These are phyloP conservation scores for Paraphoma sp. DNA, from an alignment of 2,329 filamentous ascomycete genomes.

Conservation along the genomic window DNA sequence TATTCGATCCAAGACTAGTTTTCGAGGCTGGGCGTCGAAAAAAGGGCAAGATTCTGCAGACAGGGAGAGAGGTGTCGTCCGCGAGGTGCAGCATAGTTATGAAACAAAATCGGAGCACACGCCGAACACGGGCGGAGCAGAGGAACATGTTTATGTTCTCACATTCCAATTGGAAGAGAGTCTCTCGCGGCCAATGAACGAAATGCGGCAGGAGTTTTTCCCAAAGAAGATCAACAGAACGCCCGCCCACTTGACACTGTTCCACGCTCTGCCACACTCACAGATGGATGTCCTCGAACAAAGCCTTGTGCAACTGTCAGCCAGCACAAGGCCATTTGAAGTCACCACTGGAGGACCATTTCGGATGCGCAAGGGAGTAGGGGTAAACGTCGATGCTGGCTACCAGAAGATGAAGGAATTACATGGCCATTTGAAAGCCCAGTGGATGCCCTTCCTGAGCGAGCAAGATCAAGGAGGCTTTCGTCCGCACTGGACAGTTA, in stretches of 20 bases:
- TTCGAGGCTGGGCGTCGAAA: conserved; percentile 18
- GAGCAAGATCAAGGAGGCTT: conserved; percentile 52
- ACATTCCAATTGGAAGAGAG: conserved; percentile 50
- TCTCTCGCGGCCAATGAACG: conserved; percentile 49
- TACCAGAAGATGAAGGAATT: conserved; percentile 42
- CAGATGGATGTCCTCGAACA: conserved; percentile 45
- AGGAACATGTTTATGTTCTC: conserved; percentile 51
- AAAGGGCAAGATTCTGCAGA: conserved; percentile 8
- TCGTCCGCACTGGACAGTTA: conserved; percentile 54
- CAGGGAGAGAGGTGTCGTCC: conserved; percentile 10
- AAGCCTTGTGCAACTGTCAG: conserved; percentile 36
- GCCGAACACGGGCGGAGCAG: conserved; percentile 39
- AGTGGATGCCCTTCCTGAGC: conserved; percentile 50
- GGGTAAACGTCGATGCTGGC: conserved; percentile 44
- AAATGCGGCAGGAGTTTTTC: conserved; percentile 50
- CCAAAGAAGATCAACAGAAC: conserved; percentile 52
- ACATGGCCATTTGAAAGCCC: conserved; percentile 41
- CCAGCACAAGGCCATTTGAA: conserved; percentile 42
- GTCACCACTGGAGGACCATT: conserved; percentile 49
- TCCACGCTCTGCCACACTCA: conserved; percentile 54
- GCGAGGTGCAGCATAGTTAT: conserved; percentile 7
- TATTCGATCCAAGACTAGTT: conserved; percentile 18
- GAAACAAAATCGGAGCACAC: conserved; percentile 26
- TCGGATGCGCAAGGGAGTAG: conserved; percentile 51
- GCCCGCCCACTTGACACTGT: conserved; percentile 54